Evolutionary conservation across 2,329 filamentous ascomycete genomes (phyloP), one percentile per base, ranked within the genome.

Genomic region (Colletotrichum sansevieriae): DNA sequence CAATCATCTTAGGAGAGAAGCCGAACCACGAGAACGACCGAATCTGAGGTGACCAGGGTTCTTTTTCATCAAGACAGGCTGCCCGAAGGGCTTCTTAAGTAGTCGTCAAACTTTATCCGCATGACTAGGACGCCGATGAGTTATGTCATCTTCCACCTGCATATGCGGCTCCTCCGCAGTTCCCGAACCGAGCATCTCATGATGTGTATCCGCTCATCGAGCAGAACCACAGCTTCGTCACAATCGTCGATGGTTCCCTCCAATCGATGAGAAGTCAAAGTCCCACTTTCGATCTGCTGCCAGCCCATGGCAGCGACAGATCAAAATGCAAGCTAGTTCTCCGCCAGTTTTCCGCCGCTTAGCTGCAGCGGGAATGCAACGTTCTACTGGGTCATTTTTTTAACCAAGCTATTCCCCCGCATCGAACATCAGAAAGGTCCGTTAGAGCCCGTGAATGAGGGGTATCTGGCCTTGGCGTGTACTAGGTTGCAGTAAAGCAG

Each of bases 191-290:
- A 25, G 22, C 22, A 55, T 49, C n/a, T 65, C 41, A 12, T 39
- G 61, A 60, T 47, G n/a, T 18, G n/a, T 18, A 18, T 33, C 41
- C 3, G 22, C 15, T 13, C 13, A 5, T 11, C 55, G 29, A 41
- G 9, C 29, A 62, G 18, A 60, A 55, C 39, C 49, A 49, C n/a
- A 25, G 11, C 13, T 47, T 65, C 65, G 65, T 60, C 22, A 61
- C 47, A 65, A 68, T 65, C 64, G 56, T 68, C 65, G 65, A 54
- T 22, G 20, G 54, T 25, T 68, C 55, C 47, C 54, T 62, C 35
- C 47, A 25, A 47, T 25, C 47, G 63, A 62, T 62, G 41, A 62
- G 37, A 57, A 11, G 55, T 37, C 35, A 7, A 37, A 52, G 43
- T 13, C 37, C 47, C 56, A 46, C 29, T 35, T 52, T 29, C 29